A percentile compares a stretch with the other conserved stretches of the same genome.
phyloP scores from a whole-genome alignment of 1,139 yeast species.

The Blastobotrys persicus region DNA sequence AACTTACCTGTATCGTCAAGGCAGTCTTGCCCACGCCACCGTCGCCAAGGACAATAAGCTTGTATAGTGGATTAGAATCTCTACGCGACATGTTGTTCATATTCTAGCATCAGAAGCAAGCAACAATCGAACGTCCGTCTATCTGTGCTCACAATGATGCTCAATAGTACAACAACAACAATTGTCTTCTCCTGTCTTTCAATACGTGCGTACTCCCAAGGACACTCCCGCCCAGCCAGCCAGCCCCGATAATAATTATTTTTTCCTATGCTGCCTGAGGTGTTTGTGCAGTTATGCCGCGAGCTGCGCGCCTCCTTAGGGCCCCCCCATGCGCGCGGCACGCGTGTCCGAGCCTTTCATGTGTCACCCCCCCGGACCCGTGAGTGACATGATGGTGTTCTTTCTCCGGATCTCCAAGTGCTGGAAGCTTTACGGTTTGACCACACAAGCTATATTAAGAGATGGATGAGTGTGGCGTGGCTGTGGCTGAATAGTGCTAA shows the following conservation, averaged over 20 bases:
- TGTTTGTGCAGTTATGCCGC: neutral
- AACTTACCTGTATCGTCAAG: slow-evolving; percentile 65
- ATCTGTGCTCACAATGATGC: neutral
- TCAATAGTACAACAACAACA: neutral
- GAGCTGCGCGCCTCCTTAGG: neutral
- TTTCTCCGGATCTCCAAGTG: no score
- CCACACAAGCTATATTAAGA: no score
- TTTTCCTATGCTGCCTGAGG: no score
- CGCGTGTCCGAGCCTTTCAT: no score
- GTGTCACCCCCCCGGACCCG: no score
- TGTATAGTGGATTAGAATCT: slow-evolving; percentile 44
- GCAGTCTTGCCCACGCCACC: slow-evolving; percentile 99
- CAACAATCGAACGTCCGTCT: neutral
- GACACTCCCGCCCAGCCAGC: neutral
- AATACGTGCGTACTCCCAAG: neutral
- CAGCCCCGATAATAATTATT: neutral
- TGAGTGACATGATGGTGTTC: no score
- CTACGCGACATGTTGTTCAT: slow-evolving; percentile 26
- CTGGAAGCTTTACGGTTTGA: no score
- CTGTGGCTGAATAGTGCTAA: no score
- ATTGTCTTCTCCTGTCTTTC: neutral
- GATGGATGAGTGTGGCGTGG: no score
- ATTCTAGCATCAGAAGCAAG: neutral
- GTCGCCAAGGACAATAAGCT: slow-evolving; percentile 91
- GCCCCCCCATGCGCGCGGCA: no score